These are phyloP conservation scores for Vitis amurensis DNA, from an alignment of 164 flowering plant genomes.

Conservation along the genomic window DNA sequence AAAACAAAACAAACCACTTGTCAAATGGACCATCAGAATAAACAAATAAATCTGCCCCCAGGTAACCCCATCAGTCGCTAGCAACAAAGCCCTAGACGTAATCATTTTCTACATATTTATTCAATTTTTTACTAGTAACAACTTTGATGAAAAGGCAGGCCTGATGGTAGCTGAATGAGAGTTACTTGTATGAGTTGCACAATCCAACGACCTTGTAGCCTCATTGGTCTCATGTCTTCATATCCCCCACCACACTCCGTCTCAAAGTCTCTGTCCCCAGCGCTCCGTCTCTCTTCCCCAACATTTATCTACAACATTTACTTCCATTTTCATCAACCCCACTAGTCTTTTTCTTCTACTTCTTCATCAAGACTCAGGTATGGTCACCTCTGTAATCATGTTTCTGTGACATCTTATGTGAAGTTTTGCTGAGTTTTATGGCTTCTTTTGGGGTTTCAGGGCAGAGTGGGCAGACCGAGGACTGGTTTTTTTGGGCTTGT, in stretches of 20 bases:
- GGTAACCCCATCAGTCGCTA: constrained; percentile 9
- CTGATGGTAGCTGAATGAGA: constrained; percentile 1
- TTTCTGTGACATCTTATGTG: neutral
- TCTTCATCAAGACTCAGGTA: neutral
- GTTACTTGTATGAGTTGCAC: constrained; percentile 4
- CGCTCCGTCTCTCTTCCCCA: neutral
- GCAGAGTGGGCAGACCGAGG: neutral
- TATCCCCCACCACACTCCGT: neutral
- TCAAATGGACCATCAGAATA: neutral
- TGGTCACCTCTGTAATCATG: neutral
- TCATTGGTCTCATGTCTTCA: neutral
- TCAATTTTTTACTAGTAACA: constrained; percentile 4
- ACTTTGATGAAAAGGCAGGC: constrained; percentile 26
- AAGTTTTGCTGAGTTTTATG: neutral
- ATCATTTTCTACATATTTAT: constrained; percentile 5
- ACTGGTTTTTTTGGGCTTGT: neutral
- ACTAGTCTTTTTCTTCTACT: neutral
- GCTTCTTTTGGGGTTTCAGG: neutral
- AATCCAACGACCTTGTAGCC: constrained; percentile 3
- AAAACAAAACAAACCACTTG: neutral
- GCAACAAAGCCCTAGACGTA: constrained; percentile 9
- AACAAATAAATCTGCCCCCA: constrained; percentile 18
- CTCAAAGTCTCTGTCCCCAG: constrained; percentile 4
- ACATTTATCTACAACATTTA: neutral
- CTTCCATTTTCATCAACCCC: neutral